Evolutionary conservation across 1,139 yeast species (phyloP).

Genomic region (Candida sanyaensis): DNA sequence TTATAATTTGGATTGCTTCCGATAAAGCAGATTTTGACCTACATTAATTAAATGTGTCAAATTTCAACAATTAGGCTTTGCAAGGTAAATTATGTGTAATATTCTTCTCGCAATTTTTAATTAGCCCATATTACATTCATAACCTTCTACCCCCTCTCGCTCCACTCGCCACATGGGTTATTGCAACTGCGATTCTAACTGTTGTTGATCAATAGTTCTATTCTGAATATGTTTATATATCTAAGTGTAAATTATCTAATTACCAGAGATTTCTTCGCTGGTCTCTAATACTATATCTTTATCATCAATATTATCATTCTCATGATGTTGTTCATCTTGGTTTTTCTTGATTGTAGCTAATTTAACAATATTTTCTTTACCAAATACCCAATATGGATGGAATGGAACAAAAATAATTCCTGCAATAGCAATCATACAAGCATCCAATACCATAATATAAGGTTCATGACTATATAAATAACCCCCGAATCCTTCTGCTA

Average conservation of each 20-base stretch:
- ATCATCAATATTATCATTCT: background rate
- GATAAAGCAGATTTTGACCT: too few relatives aligned
- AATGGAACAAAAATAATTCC: constrained; percentile 50
- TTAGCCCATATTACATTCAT: too few relatives aligned
- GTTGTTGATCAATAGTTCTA: too few relatives aligned
- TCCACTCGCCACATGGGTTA: too few relatives aligned
- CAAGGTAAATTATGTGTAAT: too few relatives aligned
- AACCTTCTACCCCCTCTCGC: too few relatives aligned
- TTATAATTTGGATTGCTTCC: too few relatives aligned
- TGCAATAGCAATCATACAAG: constrained; percentile 59
- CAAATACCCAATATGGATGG: constrained; percentile 67
- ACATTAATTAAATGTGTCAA: too few relatives aligned
- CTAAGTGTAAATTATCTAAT: background rate
- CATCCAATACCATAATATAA: constrained; percentile 76
- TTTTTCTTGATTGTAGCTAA: constrained; percentile 38
- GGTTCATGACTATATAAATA: constrained; percentile 68
- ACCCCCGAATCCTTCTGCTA: constrained; percentile 78
- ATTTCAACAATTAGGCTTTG: too few relatives aligned
- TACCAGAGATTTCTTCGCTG: background rate
- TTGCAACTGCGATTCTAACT: too few relatives aligned
- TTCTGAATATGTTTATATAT: too few relatives aligned
- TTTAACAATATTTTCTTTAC: constrained; percentile 36
- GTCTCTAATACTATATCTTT: background rate
- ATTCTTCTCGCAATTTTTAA: too few relatives aligned
- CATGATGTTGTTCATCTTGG: constrained; percentile 20